Base-by-base conservation (phyloP, 345 rosid species). In the Adansonia digitata region DNA sequence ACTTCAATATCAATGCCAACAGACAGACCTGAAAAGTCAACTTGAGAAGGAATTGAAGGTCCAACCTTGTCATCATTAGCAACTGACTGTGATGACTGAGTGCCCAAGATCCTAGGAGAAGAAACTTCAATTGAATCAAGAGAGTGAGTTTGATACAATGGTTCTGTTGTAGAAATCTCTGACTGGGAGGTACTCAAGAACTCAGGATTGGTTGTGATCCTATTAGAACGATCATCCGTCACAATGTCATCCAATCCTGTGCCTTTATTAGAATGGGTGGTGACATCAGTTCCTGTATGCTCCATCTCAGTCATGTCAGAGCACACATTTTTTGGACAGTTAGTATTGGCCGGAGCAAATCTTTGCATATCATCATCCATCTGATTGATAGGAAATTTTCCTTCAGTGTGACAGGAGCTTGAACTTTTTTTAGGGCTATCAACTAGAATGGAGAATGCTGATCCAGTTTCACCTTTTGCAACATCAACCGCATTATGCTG, bases 1-100 rank as follows among this genome's bases (percentile, higher is more conserved):
- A 74, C 70, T 74, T 72, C 35, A 79, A 69, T 24, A 77, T 76
- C 83, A 75, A 73, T 73, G 53, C 83, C 68, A 46, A 73, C 17
- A 74, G 85, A 77, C 26, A 72, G 60, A 80, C 68, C 69, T 52
- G 76, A 78, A 65, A 77, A 77, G 51, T 53, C 79, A 14, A 26
- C 37, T 73, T 64, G 74, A 79, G 26, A 66, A 46, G 80, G 35
- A 67, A 69, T 26, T 48, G 82, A 72, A 57, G 56, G 35, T 35
- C 74, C 56, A 63, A 5, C 62, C 48, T 22, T 70, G 55, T 78
- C 80, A 63, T 66, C 79, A 70, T 34, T 74, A 31, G 65, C 49
- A 72, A 73, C 46, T 71, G 77, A 69, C 71, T 76, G 76, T 13
- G 72, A 71, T 10, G 77, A 43, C 76, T 43, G 68, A 73, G 57